Evolutionary conservation across 2,329 filamentous ascomycete genomes (phyloP).

Genomic region (Thermochaetoides dissita): DNA sequence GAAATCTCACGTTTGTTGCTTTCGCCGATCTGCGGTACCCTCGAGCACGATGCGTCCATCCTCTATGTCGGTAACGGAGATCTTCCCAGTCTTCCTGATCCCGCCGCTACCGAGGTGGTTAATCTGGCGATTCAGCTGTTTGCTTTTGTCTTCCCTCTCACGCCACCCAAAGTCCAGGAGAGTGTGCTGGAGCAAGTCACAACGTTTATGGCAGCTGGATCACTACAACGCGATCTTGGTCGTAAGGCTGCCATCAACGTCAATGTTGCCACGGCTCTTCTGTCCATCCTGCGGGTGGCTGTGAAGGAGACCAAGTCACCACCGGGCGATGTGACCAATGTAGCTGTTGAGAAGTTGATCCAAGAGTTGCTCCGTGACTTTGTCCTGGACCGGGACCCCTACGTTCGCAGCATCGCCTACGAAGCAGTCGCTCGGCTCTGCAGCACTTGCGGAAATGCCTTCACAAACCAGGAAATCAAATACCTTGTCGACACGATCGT

Average conservation of each 20-base stretch:
- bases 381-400: slow-evolving; percentile 69
- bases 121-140: slow-evolving; percentile 91
- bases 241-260: slow-evolving; percentile 82
- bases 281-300: slow-evolving; percentile 69
- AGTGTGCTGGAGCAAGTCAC: slow-evolving; percentile 89
- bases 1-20: slow-evolving; percentile 46
- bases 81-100: slow-evolving; percentile 48
- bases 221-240: slow-evolving; percentile 71
- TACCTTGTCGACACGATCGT: slow-evolving; percentile 89
- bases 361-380: slow-evolving; percentile 62
- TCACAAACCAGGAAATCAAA: slow-evolving; percentile 77
- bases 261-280: slow-evolving; percentile 71
- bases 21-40: slow-evolving; percentile 65
- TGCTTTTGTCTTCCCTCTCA: slow-evolving; percentile 77
- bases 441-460: slow-evolving; percentile 67
- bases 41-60: slow-evolving; percentile 78
- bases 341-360: slow-evolving; percentile 69
- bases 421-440: slow-evolving; percentile 78
- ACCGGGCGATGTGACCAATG: slow-evolving; percentile 57
- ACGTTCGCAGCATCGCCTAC: slow-evolving; percentile 72
- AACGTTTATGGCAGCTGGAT: slow-evolving; percentile 69
- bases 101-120: slow-evolving; percentile 82
- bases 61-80: slow-evolving; percentile 52
- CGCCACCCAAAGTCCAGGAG: slow-evolving; percentile 83
- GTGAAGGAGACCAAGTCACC: slow-evolving; percentile 64